Evolutionary conservation across 2,329 filamentous ascomycete genomes (phyloP).

Genomic region (Teratosphaeriaceae sp.): DNA sequence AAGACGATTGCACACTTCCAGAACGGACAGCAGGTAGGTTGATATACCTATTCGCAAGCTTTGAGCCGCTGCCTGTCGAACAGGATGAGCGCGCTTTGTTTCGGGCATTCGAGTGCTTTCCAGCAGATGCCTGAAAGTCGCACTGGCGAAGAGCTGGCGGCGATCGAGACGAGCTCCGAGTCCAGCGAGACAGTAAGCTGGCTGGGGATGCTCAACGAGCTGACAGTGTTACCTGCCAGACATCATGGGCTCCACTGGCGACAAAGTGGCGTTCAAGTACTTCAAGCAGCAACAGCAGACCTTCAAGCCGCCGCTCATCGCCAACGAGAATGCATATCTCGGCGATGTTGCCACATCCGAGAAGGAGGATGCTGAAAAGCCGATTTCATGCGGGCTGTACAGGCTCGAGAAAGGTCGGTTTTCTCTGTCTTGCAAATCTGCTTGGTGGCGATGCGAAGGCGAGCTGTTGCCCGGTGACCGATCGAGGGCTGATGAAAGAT

Average conservation of each 20-base stretch:
- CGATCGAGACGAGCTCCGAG: too few relatives aligned
- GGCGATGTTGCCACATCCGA: constrained; percentile 53
- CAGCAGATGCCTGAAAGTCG: too few relatives aligned
- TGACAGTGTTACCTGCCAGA: background rate
- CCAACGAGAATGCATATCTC: constrained; percentile 61
- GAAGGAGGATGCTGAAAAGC: constrained; percentile 49
- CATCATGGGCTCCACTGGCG: constrained; percentile 10
- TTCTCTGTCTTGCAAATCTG: background rate
- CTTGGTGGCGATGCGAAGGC: too few relatives aligned
- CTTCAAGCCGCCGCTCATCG: constrained; percentile 59
- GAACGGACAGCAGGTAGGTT: too few relatives aligned
- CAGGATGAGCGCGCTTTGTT: too few relatives aligned
- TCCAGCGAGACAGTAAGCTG: constrained; percentile 45
- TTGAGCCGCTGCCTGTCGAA: too few relatives aligned
- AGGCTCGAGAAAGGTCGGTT: constrained; percentile 52
- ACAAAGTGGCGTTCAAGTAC: constrained; percentile 41
- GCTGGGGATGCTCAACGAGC: background rate
- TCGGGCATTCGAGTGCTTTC: too few relatives aligned
- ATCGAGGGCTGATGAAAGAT: too few relatives aligned
- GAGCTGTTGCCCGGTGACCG: too few relatives aligned
- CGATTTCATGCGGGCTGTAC: constrained; percentile 60
- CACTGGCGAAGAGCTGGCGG: too few relatives aligned
- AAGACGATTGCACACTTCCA: too few relatives aligned
- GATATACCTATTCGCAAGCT: too few relatives aligned
- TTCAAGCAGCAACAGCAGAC: constrained; percentile 51